Evolutionary conservation across 2,329 filamentous ascomycete genomes (phyloP).

Genomic region (Colletotrichum sp.): DNA sequence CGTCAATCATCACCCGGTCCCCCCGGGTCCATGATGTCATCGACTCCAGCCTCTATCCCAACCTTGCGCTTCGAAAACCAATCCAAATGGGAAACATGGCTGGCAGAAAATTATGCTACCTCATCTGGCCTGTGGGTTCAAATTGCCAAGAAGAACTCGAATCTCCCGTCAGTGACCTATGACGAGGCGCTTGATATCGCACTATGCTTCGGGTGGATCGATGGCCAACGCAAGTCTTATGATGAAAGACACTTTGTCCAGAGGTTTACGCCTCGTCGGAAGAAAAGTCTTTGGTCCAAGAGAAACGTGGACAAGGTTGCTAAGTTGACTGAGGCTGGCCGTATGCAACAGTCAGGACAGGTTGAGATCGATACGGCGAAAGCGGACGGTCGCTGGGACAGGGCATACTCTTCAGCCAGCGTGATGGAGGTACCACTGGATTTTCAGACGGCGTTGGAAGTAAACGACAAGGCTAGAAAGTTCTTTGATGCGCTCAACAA

Average conservation of each 20-base stretch:
- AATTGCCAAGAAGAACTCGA: slow-evolving; percentile 52
- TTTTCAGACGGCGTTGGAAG: slow-evolving; percentile 47
- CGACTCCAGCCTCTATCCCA: background rate
- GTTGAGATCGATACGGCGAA: slow-evolving; percentile 59
- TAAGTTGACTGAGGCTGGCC: slow-evolving; percentile 45
- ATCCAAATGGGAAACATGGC: slow-evolving; percentile 40
- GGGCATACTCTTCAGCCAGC: slow-evolving; percentile 58
- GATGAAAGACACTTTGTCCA: slow-evolving; percentile 56
- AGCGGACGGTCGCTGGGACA: slow-evolving; percentile 62
- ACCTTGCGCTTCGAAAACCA: slow-evolving; percentile 32
- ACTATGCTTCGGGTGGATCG: slow-evolving; percentile 69
- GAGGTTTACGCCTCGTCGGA: slow-evolving; percentile 62
- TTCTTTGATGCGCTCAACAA: slow-evolving; percentile 50
- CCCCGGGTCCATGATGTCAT: background rate
- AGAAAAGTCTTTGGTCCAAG: slow-evolving; percentile 62
- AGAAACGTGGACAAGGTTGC: slow-evolving; percentile 61
- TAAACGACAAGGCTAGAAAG: slow-evolving; percentile 34
- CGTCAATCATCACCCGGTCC: background rate
- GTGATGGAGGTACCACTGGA: slow-evolving; percentile 53
- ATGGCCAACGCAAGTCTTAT: slow-evolving; percentile 53
- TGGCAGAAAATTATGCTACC: slow-evolving; percentile 37
- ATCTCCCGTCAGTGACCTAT: slow-evolving; percentile 49
- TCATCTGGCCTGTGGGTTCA: slow-evolving; percentile 50
- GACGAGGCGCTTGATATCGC: slow-evolving; percentile 60
- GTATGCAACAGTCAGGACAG: slow-evolving; percentile 54